phyloP scores from a whole-genome alignment of 306 rosid species.

The Medicago lupulina region DNA sequence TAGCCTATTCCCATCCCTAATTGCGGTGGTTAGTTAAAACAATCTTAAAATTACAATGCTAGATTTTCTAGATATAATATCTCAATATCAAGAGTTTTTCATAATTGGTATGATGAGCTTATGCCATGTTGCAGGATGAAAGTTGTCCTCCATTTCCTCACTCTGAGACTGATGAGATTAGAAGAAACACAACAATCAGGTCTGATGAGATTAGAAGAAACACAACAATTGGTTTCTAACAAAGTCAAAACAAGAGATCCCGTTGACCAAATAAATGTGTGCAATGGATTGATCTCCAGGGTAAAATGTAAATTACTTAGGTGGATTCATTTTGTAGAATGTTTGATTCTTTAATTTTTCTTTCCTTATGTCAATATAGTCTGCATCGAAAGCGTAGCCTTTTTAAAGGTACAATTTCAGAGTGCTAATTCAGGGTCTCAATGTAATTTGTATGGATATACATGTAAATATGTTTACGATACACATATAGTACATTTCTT shows the following conservation, averaged over 20 bases:
- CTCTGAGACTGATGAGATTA: constrained; percentile 22
- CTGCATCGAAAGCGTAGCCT: constrained; percentile 7
- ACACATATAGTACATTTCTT: too few species aligned
- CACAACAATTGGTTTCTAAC: constrained; percentile 36
- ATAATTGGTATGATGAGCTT: not conserved
- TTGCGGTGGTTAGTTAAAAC: too few species aligned
- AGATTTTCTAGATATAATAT: too few species aligned
- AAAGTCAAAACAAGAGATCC: constrained; percentile 20
- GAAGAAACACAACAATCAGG: constrained; percentile 39
- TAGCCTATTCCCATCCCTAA: too few species aligned
- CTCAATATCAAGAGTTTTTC: too few species aligned
- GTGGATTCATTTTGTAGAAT: constrained; percentile 39
- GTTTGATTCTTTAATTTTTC: constrained; percentile 31
- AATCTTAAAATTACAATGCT: too few species aligned
- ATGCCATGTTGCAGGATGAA: constrained; percentile 46
- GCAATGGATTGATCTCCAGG: constrained; percentile 12
- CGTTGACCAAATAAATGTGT: constrained; percentile 1
- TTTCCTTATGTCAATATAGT: not conserved
- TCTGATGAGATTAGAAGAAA: constrained; percentile 38
- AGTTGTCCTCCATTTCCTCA: constrained; percentile 20
- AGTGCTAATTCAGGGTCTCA: not conserved
- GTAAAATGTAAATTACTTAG: constrained; percentile 46
- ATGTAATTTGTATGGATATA: not conserved
- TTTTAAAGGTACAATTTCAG: constrained; percentile 23
- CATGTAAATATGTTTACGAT: not conserved